Evolutionary conservation across 352 stramenopile species (phyloP), one percentile per base, ranked within the genome.

Genomic region (Phytophthora tubulina): DNA sequence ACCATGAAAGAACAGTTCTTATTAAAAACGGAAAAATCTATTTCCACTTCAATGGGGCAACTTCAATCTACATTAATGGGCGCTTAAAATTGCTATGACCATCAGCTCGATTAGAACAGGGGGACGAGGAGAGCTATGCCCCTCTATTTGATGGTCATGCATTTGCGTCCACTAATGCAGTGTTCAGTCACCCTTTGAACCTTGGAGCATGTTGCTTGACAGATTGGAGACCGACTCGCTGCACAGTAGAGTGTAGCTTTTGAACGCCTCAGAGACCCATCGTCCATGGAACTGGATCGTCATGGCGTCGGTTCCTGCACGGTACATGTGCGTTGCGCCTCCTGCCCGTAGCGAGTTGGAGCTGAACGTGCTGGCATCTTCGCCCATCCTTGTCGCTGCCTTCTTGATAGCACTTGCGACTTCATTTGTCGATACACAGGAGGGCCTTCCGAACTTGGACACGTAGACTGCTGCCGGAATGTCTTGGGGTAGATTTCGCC

Each of bases 201-300:
- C 48, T 21, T 21, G 10, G 1, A 48, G 2, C 59, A 68, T 68
- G 2, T 33, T 52, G 0, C 1, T n/a, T 6, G 46, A 32, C 15
- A 68, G 30, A 2, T 15, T 36, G 41, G 48, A 2, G 2, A 48
- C 60, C 6, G 60, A 49, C 32, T 61, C 57, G 1, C 8, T 50
- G 63, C 63, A 63, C 2, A 69, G 50, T 6, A 44, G 53, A n/a
- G 69, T 76, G 52, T 76, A 69, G 42, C n/a, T 38, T 27, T 76
- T 76, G 63, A 62, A 72, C 2, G 42, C 52, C 11, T 69, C 63
- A 0, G 63, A 63, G 0, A 49, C 46, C 68, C 62, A 72, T 0
- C 68, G 39, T 2, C 56, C 61, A 38, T 76, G 55, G 17, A 67
- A 65, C 41, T 69, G 42, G 46, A 72, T 66, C 10, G 50, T 72